Percentiles rank a stretch among this genome's conserved stretches.
phyloP scores from a whole-genome alignment of 352 stramenopile species.

The Pythium periplocum region DNA sequence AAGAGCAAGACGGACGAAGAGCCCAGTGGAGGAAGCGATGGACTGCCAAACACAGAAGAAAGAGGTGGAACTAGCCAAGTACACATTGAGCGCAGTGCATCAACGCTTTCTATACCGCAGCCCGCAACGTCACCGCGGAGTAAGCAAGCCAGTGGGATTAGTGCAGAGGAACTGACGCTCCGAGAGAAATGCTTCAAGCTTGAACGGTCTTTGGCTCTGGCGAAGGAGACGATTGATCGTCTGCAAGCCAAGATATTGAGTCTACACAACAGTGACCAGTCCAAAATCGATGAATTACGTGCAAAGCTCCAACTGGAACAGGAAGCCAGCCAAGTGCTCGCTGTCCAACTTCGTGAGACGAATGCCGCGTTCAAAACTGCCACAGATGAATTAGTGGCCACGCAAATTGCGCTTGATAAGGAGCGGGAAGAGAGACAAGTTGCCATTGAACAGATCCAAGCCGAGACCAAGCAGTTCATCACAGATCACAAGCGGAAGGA shows the following conservation, averaged over 20 bases:
- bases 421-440: conserved; percentile 35
- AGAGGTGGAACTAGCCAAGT: background rate
- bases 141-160: conserved; percentile 1
- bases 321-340: conserved; percentile 35
- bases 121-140: conserved; percentile 3
- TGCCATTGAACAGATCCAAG: conserved; percentile 36
- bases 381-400: conserved; percentile 43
- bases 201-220: conserved; percentile 37
- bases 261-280: conserved; percentile 23
- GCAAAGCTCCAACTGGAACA: conserved; percentile 54
- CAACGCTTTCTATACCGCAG: conserved; percentile 9
- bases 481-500: conserved; percentile 46
- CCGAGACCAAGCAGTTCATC: conserved; percentile 39
- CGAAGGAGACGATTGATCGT: conserved; percentile 32
- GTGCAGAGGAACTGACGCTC: conserved; percentile 32
- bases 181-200: conserved; percentile 49
- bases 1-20: conserved; percentile 6
- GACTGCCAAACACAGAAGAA: background rate
- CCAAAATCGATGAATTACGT: conserved; percentile 31
- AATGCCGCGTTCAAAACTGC: conserved; percentile 33
- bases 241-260: conserved; percentile 25
- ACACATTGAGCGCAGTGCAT: background rate
- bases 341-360: conserved; percentile 45
- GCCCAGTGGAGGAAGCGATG: background rate
- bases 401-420: conserved; percentile 40